Conservation (phyloP, 208 protist species). For the Zelonia costaricensis region DNA sequence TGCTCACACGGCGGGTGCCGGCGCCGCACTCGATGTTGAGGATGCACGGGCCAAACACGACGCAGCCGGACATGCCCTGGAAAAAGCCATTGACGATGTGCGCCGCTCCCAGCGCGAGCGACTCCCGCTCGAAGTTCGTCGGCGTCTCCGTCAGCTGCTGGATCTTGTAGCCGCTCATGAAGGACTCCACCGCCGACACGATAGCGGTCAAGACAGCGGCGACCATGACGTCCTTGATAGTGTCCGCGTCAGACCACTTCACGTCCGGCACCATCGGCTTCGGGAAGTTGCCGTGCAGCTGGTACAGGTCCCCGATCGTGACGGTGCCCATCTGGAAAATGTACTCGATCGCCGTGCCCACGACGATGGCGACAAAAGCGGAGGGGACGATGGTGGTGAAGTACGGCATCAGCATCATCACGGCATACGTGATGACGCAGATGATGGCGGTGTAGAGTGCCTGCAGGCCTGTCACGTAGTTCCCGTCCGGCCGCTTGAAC, state of each 20-base stretch:
- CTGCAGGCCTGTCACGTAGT: conserved; percentile 35
- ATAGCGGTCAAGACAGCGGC: conserved; percentile 43
- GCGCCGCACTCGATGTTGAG: conserved; percentile 56
- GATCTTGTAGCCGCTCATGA: conserved; percentile 59
- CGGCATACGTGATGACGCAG: conserved; percentile 46
- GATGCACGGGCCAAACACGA: conserved; percentile 52
- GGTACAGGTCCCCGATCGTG: conserved; percentile 54
- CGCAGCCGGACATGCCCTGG: conserved; percentile 51
- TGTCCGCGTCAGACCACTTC: conserved; percentile 27
- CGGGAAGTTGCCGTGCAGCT: conserved; percentile 43
- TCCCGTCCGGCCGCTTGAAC: conserved; percentile 43
- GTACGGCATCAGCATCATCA: conserved; percentile 66
- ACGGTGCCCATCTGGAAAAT: conserved; percentile 53
- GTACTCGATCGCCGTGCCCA: conserved; percentile 62
- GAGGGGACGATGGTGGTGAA: conserved; percentile 51
- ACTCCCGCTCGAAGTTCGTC: conserved; percentile 60
- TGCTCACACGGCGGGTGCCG: conserved; percentile 44
- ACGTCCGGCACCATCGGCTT: conserved; percentile 39
- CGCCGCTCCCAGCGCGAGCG: conserved; percentile 39
- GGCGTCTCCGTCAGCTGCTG: conserved; percentile 55
- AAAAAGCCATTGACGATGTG: conserved; percentile 67
- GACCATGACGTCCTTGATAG: conserved; percentile 46
- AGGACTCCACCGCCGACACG: conserved; percentile 50
- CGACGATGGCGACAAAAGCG: conserved; percentile 45
- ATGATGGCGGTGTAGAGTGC: conserved; percentile 52